Evolutionary conservation across 805 yeast genomes (phyloP).

Genomic region (Lipomyces yamanashiensis): DNA sequence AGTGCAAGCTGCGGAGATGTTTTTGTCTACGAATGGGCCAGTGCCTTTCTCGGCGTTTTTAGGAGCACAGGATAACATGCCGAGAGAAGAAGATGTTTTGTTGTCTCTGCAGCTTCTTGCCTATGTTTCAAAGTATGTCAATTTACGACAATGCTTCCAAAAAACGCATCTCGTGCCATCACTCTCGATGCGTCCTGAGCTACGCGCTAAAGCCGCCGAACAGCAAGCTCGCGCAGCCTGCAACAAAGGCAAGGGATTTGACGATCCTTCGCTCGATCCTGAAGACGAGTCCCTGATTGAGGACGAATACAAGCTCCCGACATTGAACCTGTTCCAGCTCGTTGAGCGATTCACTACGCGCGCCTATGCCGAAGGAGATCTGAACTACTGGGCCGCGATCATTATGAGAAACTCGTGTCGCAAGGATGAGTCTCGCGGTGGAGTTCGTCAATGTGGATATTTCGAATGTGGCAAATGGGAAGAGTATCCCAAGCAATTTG

Average conservation of each 20-base stretch:
- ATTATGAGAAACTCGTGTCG: slow-evolving; percentile 95
- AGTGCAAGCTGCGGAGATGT: too few relatives aligned
- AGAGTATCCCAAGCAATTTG: slow-evolving; percentile 84
- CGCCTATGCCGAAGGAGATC: slow-evolving; percentile 66
- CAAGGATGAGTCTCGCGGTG: slow-evolving; percentile 82
- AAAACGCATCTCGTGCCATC: slow-evolving; percentile 75
- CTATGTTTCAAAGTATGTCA: slow-evolving; percentile 88
- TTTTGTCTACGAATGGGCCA: slow-evolving; percentile 3
- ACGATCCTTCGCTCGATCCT: slow-evolving; percentile 29
- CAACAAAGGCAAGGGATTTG: slow-evolving; percentile 8
- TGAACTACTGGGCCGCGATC: slow-evolving; percentile 97
- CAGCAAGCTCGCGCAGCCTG: neutral
- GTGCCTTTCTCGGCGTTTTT: slow-evolving; percentile 26
- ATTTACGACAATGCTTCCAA: slow-evolving; percentile 73
- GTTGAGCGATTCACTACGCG: slow-evolving; percentile 87
- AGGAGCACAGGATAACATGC: slow-evolving; percentile 49
- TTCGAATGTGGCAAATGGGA: slow-evolving; percentile 96
- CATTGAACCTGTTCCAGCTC: slow-evolving; percentile 75
- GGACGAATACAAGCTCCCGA: slow-evolving; percentile 53
- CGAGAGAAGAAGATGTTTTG: slow-evolving; percentile 89
- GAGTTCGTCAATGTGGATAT: slow-evolving; percentile 93
- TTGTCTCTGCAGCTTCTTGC: slow-evolving; percentile 94
- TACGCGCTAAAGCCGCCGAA: slow-evolving; percentile 4
- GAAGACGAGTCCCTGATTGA: slow-evolving; percentile 44
- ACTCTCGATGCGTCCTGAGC: slow-evolving; percentile 53